Conservation (phyloP, 139 green algal species). For the Chlamydomonas asymmetrica region DNA sequence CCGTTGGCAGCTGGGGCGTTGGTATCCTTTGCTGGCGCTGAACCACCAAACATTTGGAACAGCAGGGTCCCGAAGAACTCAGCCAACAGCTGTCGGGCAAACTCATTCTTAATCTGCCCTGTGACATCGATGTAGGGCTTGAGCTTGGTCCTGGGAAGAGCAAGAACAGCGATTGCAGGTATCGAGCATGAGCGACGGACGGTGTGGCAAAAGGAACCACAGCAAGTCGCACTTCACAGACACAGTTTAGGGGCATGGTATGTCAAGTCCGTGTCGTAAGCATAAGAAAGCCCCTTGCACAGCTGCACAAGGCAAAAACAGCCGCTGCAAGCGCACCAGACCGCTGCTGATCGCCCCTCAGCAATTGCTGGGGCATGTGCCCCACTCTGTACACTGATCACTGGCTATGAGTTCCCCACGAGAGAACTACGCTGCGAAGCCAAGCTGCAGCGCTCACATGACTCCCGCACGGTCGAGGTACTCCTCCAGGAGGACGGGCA, state of each 20-base stretch:
- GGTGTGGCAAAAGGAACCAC: not conserved
- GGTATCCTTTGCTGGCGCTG: slow-evolving; percentile 56
- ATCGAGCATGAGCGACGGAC: no score
- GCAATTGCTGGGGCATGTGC: no score
- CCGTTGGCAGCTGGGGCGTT: slow-evolving; percentile 58
- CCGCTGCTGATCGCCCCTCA: no score
- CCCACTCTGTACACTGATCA: no score
- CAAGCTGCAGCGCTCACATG: slow-evolving; percentile 55
- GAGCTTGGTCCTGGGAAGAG: slow-evolving; percentile 45
- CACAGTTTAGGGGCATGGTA: no score
- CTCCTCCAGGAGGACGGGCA: slow-evolving; percentile 58
- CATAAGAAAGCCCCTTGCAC: not conserved
- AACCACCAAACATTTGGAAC: slow-evolving; percentile 64
- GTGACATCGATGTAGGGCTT: slow-evolving; percentile 41
- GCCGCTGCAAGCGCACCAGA: not conserved
- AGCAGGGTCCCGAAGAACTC: slow-evolving; percentile 63
- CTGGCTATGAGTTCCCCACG: no score
- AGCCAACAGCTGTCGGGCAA: slow-evolving; percentile 44
- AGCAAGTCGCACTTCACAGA: not conserved
- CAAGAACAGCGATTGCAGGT: not conserved
- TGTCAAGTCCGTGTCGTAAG: no score
- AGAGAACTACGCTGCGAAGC: no score
- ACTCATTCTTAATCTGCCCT: slow-evolving; percentile 53
- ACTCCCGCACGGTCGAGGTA: slow-evolving; percentile 48
- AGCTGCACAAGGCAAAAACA: not conserved